Evolutionary conservation across 1,284 basidiomycete genomes (phyloP), one percentile per base, ranked within the genome.

Genomic region (Cystobasidium pallidum): DNA sequence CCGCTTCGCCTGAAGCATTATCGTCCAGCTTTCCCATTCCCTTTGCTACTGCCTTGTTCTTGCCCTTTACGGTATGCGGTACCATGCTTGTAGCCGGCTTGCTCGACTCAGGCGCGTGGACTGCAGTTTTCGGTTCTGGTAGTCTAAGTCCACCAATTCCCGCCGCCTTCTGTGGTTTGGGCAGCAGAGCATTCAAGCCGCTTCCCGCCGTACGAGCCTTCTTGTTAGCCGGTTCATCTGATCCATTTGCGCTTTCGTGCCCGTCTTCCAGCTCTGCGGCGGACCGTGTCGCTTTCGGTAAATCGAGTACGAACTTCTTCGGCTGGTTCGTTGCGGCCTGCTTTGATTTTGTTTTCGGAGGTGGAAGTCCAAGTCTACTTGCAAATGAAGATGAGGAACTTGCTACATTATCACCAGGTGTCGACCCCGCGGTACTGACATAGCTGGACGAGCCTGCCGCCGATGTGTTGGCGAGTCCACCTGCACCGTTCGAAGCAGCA

Each of bases 301-400:
- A 39, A 41, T 71, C 68, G 19, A 71, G 61, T 2, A 63, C 59
- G 39, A 71, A 71, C 61, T 71, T 71, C 68, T 71, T 71, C 26
- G 68, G 68, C 47, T 71, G 68, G 13, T 47, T 64, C 68, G 61
- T 4, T 1, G 68, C 43, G 30, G 54, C 57, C 30, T 36, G 57
- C 36, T 71, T 71, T 41, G 39, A 49, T 32, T 71, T 71, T 8
- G 68, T 71, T 34, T 71, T 71, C 21, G 68, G 68, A 19, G 68
- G 68, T 54, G 68, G 68, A 13, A 70, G 58, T 4, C 45, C 45
- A 28, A 70, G 39, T 26, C 41, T 58, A 28, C 67, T 58, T 47
- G 62, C n/a, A 47, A 64, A 64, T 2, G 62, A 64, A 7, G 68
- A 52, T 55, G 68, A n/a, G 17, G 36, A 15, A 13, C n/a, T 21